Evolutionary conservation across 2,329 filamentous ascomycete species (phyloP).

Genomic region (Neurospora sp.): DNA sequence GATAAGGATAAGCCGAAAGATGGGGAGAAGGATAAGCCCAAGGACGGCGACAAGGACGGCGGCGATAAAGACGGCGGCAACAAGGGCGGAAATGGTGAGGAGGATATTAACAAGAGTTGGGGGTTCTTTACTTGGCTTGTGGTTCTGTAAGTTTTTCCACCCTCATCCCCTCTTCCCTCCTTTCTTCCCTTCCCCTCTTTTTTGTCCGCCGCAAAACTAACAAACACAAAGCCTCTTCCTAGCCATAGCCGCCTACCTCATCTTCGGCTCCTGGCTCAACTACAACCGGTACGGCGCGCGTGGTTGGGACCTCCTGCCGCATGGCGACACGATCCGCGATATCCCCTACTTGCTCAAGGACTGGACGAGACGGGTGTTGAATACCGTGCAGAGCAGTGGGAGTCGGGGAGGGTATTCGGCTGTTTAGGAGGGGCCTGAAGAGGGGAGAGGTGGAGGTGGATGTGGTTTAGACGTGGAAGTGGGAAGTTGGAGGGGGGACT

Average conservation of each 20-base stretch:
- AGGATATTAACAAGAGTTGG: slow-evolving; percentile 39
- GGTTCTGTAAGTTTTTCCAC: slow-evolving; percentile 59
- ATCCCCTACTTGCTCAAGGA: slow-evolving; percentile 88
- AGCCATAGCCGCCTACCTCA: slow-evolving; percentile 77
- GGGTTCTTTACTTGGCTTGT: slow-evolving; percentile 98
- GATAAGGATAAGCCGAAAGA: not conserved
- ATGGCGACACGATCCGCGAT: slow-evolving; percentile 86
- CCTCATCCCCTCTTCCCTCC: not conserved
- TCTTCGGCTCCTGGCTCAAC: slow-evolving; percentile 98
- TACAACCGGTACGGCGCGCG: slow-evolving; percentile 94
- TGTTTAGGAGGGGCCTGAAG: slow-evolving; percentile 45
- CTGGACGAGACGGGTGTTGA: slow-evolving; percentile 69
- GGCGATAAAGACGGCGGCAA: slow-evolving; percentile 24
- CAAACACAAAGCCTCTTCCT: slow-evolving; percentile 61
- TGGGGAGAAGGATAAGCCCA: not conserved
- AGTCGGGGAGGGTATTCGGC: slow-evolving; percentile 90
- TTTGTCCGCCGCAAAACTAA: slow-evolving; percentile 5
- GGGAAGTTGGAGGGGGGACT: not conserved
- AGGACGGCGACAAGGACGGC: slow-evolving; percentile 27
- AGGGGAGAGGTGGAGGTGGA: not conserved
- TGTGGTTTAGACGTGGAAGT: not conserved
- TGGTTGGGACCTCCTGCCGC: slow-evolving; percentile 89
- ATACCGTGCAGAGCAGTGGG: slow-evolving; percentile 74
- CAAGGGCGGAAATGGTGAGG: slow-evolving; percentile 22
- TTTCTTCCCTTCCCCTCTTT: too few species aligned